phyloP scores from a whole-genome alignment of 2,329 filamentous ascomycete genomes.

The Xylaria sp. region DNA sequence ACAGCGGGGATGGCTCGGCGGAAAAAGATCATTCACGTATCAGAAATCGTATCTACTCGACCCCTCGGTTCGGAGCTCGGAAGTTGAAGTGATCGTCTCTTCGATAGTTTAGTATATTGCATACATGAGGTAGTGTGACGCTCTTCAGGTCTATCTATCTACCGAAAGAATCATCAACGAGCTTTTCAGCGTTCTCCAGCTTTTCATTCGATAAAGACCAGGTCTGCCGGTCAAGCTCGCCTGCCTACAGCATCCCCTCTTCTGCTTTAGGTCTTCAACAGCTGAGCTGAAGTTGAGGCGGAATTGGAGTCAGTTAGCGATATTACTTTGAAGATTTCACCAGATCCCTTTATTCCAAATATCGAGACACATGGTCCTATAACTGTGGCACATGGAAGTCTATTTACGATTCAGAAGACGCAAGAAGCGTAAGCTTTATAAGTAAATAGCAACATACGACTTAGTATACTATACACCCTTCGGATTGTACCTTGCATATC shows the following conservation, averaged over 20 bases:
- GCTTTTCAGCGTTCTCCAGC: neutral
- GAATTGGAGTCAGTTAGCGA: neutral
- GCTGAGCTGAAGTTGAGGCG: neutral
- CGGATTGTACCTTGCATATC: constrained; percentile 9
- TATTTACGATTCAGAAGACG: neutral
- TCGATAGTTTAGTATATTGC: neutral
- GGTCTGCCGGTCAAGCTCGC: neutral
- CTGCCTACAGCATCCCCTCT: neutral
- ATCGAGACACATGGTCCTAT: neutral
- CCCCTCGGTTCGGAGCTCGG: constrained; percentile 8
- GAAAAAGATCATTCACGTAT: neutral
- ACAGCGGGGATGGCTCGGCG: constrained; percentile 1
- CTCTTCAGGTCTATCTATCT: neutral
- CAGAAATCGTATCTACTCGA: constrained; percentile 3
- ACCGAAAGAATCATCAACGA: neutral
- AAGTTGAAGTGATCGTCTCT: neutral
- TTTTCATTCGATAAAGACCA: neutral
- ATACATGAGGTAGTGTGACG: constrained; percentile 3
- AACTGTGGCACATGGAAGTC: neutral
- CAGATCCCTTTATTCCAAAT: neutral
- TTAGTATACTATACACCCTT: neutral
- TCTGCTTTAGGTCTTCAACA: neutral
- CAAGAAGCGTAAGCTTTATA: neutral
- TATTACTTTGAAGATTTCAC: neutral
- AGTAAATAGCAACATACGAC: neutral